Conservation (phyloP, 371 early-diverging fungal species). For the Basidiobolus meristosporus region DNA sequence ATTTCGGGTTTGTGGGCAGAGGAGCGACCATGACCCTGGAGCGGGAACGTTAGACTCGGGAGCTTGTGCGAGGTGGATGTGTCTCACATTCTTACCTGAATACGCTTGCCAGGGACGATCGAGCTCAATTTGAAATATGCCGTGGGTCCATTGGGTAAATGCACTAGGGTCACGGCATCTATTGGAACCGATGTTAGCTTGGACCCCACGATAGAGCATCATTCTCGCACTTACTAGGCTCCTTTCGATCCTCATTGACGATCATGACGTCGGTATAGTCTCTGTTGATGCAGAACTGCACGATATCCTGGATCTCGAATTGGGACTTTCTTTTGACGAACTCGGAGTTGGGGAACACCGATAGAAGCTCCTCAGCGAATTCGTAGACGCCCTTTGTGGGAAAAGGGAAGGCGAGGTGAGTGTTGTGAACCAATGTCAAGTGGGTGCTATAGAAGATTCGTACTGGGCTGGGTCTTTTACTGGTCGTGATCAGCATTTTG, state of each 20-base stretch:
- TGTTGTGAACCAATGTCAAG: neutral
- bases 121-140: conserved; percentile 86
- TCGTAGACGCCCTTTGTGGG: conserved; percentile 45
- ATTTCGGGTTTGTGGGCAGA: conserved; percentile 88
- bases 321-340: conserved; percentile 74
- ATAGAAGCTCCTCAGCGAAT: conserved; percentile 76
- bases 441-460: conserved; percentile 3
- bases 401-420: neutral
- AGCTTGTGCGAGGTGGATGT: too few relatives aligned
- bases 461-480: conserved; percentile 31
- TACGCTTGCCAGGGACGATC: conserved; percentile 53
- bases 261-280: conserved; percentile 85
- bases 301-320: conserved; percentile 77
- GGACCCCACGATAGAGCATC: neutral
- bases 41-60: neutral
- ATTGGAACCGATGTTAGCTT: neutral
- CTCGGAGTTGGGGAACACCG: conserved; percentile 81
- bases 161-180: conserved; percentile 83
- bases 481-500: conserved; percentile 90
- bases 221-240: conserved; percentile 41
- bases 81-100: conserved; percentile 30
- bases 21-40: conserved; percentile 60
- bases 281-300: conserved; percentile 69
- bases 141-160: conserved; percentile 92
- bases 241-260: conserved; percentile 80